phyloP scores from a whole-genome alignment of 164 flowering plant species.

The Chloranthus sessilifolius region DNA sequence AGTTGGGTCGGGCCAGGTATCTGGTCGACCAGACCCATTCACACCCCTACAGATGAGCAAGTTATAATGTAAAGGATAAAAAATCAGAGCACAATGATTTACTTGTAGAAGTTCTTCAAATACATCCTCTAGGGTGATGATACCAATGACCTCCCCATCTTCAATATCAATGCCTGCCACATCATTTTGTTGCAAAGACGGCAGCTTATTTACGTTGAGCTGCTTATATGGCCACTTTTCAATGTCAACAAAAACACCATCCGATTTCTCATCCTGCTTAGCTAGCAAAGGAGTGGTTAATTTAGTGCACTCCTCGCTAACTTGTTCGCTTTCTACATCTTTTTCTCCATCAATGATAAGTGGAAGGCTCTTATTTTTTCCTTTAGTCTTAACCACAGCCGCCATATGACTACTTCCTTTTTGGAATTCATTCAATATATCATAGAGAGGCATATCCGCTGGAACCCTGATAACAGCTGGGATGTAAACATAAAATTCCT shows the following conservation, averaged over 20 bases:
- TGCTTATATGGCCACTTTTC: constrained; percentile 35
- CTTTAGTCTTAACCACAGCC: constrained; percentile 85
- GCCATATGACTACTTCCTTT: constrained; percentile 99
- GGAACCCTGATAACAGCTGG: constrained; percentile 69
- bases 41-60: too few species aligned
- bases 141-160: constrained; percentile 92
- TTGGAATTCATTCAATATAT: constrained; percentile 93
- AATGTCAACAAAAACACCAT: constrained; percentile 46
- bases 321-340: constrained; percentile 24
- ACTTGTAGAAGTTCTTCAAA: constrained; percentile 99
- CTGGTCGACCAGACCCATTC: too few species aligned
- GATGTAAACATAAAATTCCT: background rate
- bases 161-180: constrained; percentile 49
- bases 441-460: constrained; percentile 95
- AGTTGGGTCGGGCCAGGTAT: too few species aligned
- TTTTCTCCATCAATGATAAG: constrained; percentile 34
- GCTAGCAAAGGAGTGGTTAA: constrained; percentile 55
- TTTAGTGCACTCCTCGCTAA: constrained; percentile 25
- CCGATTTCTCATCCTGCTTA: constrained; percentile 36
- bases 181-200: constrained; percentile 24
- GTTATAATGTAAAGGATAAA: too few species aligned
- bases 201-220: constrained; percentile 11
- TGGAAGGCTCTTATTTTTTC: constrained; percentile 30
- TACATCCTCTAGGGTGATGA: constrained; percentile 97
- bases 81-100: constrained; percentile 8